A percentile compares a stretch with the other conserved stretches of the same genome.
Conservation (phyloP, 495 filamentous ascomycete species). For the Lophiostoma macrostomum region DNA sequence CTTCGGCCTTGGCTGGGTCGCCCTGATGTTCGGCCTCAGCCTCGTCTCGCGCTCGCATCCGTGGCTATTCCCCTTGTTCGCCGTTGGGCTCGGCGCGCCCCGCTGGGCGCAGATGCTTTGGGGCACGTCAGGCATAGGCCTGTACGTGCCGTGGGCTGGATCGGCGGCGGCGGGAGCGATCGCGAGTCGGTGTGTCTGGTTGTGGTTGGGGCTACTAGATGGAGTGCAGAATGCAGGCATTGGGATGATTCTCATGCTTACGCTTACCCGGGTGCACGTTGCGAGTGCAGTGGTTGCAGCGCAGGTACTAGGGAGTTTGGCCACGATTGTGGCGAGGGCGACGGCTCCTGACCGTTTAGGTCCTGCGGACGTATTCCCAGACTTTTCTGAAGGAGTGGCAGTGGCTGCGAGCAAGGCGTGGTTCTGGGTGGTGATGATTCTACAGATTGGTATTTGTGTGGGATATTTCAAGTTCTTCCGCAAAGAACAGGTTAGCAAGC, state of each 20-base stretch:
- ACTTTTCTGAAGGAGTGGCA: constrained; percentile 47
- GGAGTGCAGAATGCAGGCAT: constrained; percentile 58
- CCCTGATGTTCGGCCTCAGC: too few species aligned
- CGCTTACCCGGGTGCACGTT: constrained; percentile 58
- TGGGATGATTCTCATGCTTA: constrained; percentile 61
- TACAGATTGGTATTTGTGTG: constrained; percentile 61
- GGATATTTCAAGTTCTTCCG: constrained; percentile 68
- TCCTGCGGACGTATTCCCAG: constrained; percentile 59
- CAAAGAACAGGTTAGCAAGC: constrained; percentile 67
- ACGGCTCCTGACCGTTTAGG: constrained; percentile 57
- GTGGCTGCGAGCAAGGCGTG: constrained; percentile 53
- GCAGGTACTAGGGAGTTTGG: constrained; percentile 53
- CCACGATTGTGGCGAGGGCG: constrained; percentile 57
- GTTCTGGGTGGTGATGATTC: constrained; percentile 64
- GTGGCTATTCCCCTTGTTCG: too few species aligned
- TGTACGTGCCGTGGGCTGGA: too few species aligned
- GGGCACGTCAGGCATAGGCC: too few species aligned
- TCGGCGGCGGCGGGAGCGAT: too few species aligned
- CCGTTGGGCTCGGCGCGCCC: too few species aligned
- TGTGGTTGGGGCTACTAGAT: constrained; percentile 61
- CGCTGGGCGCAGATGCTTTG: too few species aligned
- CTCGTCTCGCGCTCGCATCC: too few species aligned
- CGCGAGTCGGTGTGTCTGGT: too few species aligned
- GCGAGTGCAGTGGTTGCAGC: constrained; percentile 52
- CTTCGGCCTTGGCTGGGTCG: too few species aligned